Evolutionary conservation across 2,329 filamentous ascomycete genomes (phyloP).

Genomic region (Arthrinium puccinioides): DNA sequence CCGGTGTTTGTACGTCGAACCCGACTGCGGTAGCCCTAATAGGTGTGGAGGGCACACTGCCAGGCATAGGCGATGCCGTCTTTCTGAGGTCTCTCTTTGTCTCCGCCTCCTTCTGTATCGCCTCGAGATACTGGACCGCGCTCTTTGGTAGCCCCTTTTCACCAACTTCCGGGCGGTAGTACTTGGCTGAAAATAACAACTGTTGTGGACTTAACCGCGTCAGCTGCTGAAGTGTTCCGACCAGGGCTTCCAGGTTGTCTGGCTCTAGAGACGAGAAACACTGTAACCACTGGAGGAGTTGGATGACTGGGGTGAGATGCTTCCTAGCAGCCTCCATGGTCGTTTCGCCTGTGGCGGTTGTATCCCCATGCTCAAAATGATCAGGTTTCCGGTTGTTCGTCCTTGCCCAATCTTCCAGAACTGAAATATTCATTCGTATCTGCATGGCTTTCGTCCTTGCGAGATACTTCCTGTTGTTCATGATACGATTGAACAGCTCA

Average conservation of each 20-base stretch:
- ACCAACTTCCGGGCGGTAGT: slow-evolving; percentile 90
- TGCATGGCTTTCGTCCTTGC: slow-evolving; percentile 98
- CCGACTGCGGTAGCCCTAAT: slow-evolving; percentile 30
- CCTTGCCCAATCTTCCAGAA: slow-evolving; percentile 91
- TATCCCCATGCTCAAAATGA: slow-evolving; percentile 90
- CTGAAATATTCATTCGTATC: slow-evolving; percentile 97
- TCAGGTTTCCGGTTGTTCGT: slow-evolving; percentile 90
- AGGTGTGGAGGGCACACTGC: slow-evolving; percentile 27
- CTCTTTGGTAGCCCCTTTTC: slow-evolving; percentile 87
- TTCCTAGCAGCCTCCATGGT: slow-evolving; percentile 77
- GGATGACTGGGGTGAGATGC: slow-evolving; percentile 84
- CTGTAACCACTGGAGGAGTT: slow-evolving; percentile 94
- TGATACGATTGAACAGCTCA: slow-evolving; percentile 95
- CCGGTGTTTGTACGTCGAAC: slow-evolving; percentile 33
- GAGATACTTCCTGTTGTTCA: slow-evolving; percentile 91
- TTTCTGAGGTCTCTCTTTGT: slow-evolving; percentile 49
- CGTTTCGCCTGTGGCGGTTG: slow-evolving; percentile 75
- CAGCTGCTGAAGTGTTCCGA: slow-evolving; percentile 83
- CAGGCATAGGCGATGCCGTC: slow-evolving; percentile 28
- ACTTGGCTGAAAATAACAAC: slow-evolving; percentile 82
- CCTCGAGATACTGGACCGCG: slow-evolving; percentile 77
- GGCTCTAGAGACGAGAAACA: slow-evolving; percentile 86
- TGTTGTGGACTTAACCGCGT: slow-evolving; percentile 80
- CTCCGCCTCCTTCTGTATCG: slow-evolving; percentile 68
- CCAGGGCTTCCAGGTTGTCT: slow-evolving; percentile 81